Conservation (phyloP, 306 rosid species). For the Quercus suber region DNA sequence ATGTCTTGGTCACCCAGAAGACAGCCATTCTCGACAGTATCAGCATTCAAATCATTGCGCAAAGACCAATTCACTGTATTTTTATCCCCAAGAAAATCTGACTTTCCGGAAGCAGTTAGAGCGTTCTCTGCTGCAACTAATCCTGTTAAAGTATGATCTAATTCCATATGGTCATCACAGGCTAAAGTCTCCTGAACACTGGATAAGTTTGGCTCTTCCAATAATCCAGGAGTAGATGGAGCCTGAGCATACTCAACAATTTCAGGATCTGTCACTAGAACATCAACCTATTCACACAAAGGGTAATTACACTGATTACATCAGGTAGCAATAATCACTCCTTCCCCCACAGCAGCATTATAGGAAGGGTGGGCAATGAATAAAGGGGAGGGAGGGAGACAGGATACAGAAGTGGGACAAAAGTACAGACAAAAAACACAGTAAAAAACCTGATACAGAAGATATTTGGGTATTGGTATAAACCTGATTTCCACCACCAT, state of each 20-base stretch:
- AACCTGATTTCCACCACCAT: constrained; percentile 42
- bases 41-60: constrained; percentile 31
- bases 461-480: neutral
- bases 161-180: constrained; percentile 47
- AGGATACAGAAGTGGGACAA: neutral
- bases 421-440: constrained; percentile 8
- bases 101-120: constrained; percentile 27
- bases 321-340: neutral
- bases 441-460: neutral
- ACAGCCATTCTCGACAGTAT: constrained; percentile 41
- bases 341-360: too few relatives aligned
- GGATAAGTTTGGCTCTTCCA: constrained; percentile 53
- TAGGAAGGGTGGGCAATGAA: too few relatives aligned
- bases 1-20: constrained; percentile 36
- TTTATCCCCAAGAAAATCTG: constrained; percentile 30
- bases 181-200: constrained; percentile 52
- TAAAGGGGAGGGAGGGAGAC: neutral
- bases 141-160: constrained; percentile 44
- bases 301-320: constrained; percentile 13
- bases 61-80: constrained; percentile 34
- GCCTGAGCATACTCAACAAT: constrained; percentile 51
- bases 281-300: constrained; percentile 52
- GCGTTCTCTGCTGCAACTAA: constrained; percentile 27
- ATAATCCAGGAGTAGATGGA: constrained; percentile 65
- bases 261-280: constrained; percentile 29